phyloP scores from a whole-genome alignment of 192 early-diverging fungal species.

The Pecoramyces ruminantium region DNA sequence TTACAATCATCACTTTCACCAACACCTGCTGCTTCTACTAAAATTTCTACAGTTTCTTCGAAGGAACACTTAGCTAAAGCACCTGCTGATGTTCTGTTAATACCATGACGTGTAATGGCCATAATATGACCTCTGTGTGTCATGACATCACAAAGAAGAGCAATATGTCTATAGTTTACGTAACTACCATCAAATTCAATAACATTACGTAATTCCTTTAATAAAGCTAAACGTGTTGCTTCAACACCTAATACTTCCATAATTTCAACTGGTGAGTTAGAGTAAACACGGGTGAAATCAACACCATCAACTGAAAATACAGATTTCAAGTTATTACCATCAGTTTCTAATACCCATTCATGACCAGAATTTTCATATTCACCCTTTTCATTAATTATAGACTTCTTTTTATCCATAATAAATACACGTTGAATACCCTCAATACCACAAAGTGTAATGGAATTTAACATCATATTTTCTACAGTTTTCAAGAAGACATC shows the following conservation, averaged over 20 bases:
- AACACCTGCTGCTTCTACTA: conserved; percentile 83
- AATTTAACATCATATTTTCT: conserved; percentile 71
- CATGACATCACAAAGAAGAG: conserved; percentile 92
- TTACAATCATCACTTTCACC: conserved; percentile 87
- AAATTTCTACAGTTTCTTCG: conserved; percentile 96
- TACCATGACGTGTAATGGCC: conserved; percentile 96
- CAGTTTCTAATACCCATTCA: conserved; percentile 78
- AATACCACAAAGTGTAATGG: conserved; percentile 77
- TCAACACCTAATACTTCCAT: conserved; percentile 88
- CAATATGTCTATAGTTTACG: conserved; percentile 95
- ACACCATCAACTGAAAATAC: conserved; percentile 76
- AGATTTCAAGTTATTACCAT: conserved; percentile 77
- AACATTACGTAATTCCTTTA: conserved; percentile 79
- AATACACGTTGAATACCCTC: conserved; percentile 69
- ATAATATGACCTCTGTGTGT: conserved; percentile 80
- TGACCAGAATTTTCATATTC: conserved; percentile 24
- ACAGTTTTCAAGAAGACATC: conserved; percentile 77
- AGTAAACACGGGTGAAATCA: conserved; percentile 59
- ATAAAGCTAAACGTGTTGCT: conserved; percentile 74
- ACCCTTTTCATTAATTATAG: conserved; percentile 31
- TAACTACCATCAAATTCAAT: conserved; percentile 92
- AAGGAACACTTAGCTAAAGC: conserved; percentile 90
- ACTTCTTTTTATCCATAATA: conserved; percentile 16
- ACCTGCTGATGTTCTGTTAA: conserved; percentile 87
- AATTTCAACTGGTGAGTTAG: conserved; percentile 87